Base-by-base conservation (phyloP, 2,329 filamentous ascomycete species). In the Arachnomyces sp. region DNA sequence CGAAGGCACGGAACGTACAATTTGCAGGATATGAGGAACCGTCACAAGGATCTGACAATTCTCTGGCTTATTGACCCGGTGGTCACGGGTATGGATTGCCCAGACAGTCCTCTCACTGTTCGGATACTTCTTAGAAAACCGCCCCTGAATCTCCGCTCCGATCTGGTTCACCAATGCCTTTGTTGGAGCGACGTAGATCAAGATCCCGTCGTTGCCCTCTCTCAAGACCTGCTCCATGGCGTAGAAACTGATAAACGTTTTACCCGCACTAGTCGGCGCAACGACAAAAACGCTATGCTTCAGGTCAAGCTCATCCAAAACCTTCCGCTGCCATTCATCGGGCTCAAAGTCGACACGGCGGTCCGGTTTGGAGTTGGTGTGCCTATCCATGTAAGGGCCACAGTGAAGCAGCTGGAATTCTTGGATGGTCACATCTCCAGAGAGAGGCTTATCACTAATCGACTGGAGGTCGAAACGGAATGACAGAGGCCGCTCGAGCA, bases 141-240 rank as follows among this genome's bases (percentile, higher is more conserved):
- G 74, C 4, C 78, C 83, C 55, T 86, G 78, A 12, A 89, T 71
- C 60, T 89, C 84, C 1, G 84, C 84, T 1, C 82, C 84, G 48
- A 90, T 88, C 57, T 90, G 84, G 55, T 89, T 89, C 43, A 89
- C 83, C 8, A 90, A 67, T 3, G 85, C 83, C 54, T 90, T 90
- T 0, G 84, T 89, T 0, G 84, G 84, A 0, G 83, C 84, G 4
- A 90, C 81, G 49, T 89, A 90, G 0, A 89, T 80, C 5, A 90
- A 61, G 2, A 89, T 72, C 2, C 76, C 79, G 36, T 86, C 76
- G 44, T 89, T 75, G 45, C 76, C 77, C 3, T 72, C 71, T 53
- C 82, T 71, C 7, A 90, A 65, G 1, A 88, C 67, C 53, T 84
- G 79, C 52, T 83, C 81, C 81, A 89, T 90, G 1, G 84, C 84